Percentiles rank a stretch among this genome's conserved stretches.
Conservation (phyloP, 2,329 filamentous ascomycete species). For the Aspergillus sp. region DNA sequence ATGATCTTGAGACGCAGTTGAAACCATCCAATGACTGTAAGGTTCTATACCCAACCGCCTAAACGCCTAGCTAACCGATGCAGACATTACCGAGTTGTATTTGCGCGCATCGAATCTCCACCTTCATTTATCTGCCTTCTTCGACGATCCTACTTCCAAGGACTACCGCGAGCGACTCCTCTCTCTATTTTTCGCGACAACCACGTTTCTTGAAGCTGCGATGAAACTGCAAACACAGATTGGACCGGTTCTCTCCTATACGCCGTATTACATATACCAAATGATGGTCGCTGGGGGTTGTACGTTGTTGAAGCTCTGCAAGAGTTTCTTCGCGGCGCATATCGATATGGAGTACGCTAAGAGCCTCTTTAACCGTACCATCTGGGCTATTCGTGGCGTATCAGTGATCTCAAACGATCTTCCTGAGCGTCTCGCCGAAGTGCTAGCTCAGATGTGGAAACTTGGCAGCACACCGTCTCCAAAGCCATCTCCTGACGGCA, state of each 20-base stretch:
- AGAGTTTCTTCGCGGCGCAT: slow-evolving; percentile 61
- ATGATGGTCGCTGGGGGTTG: slow-evolving; percentile 67
- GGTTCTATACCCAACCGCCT: slow-evolving; percentile 4
- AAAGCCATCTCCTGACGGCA: slow-evolving; percentile 25
- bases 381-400: slow-evolving; percentile 59
- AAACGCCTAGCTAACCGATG: neutral
- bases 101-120: slow-evolving; percentile 49
- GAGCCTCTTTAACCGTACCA: slow-evolving; percentile 58
- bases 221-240: slow-evolving; percentile 45
- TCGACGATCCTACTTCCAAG: slow-evolving; percentile 47
- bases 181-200: slow-evolving; percentile 47
- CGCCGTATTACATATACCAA: slow-evolving; percentile 64
- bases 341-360: slow-evolving; percentile 58
- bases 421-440: slow-evolving; percentile 63
- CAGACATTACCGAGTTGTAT: slow-evolving; percentile 49
- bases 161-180: slow-evolving; percentile 48
- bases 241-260: slow-evolving; percentile 53
- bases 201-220: slow-evolving; percentile 47
- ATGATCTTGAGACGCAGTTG: slow-evolving; percentile 54
- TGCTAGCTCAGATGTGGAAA: slow-evolving; percentile 66
- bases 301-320: slow-evolving; percentile 64
- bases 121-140: slow-evolving; percentile 50
- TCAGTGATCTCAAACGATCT: slow-evolving; percentile 65
- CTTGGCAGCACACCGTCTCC: slow-evolving; percentile 39
- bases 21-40: slow-evolving; percentile 42